A percentile compares a stretch with the other conserved stretches of the same genome.
Evolutionary conservation across 768 basidiomycete species (phyloP).

Genomic region (Phylloporus sp.): DNA sequence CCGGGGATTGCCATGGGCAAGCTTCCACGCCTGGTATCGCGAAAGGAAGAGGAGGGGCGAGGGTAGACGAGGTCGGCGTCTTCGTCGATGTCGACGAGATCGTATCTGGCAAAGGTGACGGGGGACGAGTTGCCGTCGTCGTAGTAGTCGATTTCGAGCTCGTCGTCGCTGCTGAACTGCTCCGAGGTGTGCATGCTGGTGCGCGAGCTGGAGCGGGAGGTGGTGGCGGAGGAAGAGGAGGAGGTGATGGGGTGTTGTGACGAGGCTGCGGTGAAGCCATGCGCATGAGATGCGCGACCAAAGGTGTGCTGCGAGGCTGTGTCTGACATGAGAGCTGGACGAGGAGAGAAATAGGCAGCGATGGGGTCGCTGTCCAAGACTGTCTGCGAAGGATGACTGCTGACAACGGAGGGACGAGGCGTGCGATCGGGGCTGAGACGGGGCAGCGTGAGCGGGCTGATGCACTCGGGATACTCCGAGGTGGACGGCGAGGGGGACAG

Average conservation of each 20-base stretch:
- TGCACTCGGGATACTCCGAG: constrained; percentile 21
- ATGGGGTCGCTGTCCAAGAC: too few relatives aligned
- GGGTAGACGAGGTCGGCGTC: constrained; percentile 25
- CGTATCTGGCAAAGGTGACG: constrained; percentile 38
- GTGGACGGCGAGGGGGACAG: constrained; percentile 4
- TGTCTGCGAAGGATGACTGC: constrained; percentile 34
- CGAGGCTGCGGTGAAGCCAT: constrained; percentile 17
- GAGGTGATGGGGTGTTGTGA: constrained; percentile 34
- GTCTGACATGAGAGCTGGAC: constrained; percentile 34
- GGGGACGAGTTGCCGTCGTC: constrained; percentile 36
- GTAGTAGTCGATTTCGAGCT: constrained; percentile 40
- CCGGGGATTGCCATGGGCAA: constrained; percentile 58
- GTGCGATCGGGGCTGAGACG: constrained; percentile 37
- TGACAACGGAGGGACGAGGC: constrained; percentile 40
- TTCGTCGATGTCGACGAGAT: constrained; percentile 33
- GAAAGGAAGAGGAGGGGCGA: constrained; percentile 21
- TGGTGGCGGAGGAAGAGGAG: constrained; percentile 41
- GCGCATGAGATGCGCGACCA: constrained; percentile 37
- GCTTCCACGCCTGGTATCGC: constrained; percentile 45
- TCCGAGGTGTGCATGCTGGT: constrained; percentile 29
- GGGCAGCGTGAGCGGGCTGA: constrained; percentile 36
- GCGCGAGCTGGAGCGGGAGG: constrained; percentile 33
- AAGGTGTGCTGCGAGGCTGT: constrained; percentile 47
- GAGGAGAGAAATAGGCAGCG: constrained; percentile 14
- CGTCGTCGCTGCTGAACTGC: constrained; percentile 46